Base-by-base conservation (phyloP, 192 early-diverging fungal genomes). In the Helicostylum pulchrum region DNA sequence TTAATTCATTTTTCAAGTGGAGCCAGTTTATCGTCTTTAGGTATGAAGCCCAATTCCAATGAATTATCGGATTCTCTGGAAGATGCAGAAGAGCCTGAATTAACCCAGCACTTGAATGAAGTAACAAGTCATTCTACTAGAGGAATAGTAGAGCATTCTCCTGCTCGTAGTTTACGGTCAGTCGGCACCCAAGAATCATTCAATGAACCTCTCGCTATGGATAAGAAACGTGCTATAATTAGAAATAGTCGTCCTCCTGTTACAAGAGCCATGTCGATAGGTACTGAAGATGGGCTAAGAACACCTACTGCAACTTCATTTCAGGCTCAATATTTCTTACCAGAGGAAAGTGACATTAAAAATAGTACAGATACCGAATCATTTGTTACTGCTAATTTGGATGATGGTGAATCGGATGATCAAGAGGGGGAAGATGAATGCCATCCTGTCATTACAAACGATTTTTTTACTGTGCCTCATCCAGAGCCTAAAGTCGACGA, bases 321-420 rank as follows among this genome's bases (percentile, higher is more conserved):
- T 15, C 9, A 7, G 6, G 46, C 12, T 15, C 15, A 48, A 15
- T 14, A 48, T 17, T 48, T 48, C 46, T 48, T 48, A 9, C 36
- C 36, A 6, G 36, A 39, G 9, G 2, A 39, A 39, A 39, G 9
- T 39, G 36, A 39, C 1, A 39, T 10, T 39, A 39, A 39, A 39
- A 39, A 39, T 48, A 48, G 17, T 12, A 59, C 57, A 21, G 57
- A 59, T 43, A 11, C 57, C 17, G 57, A 59, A 21, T 59, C 57
- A 7, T 59, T 59, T 59, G 57, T 59, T 36, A 59, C 57, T 0
- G 57, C 57, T 7, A 44, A 39, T 15, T 42, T 39, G 4, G 31
- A 56, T 8, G 54, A 56, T 14, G 19, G 19, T 5, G 47, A 17
- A 7, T 26, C 51, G 2, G 51, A 52, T 52, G 19, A 52, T 19